These are phyloP conservation scores for Glomus cerebriforme DNA, from an alignment of 192 early-diverging fungal species.

Conservation along the genomic window DNA sequence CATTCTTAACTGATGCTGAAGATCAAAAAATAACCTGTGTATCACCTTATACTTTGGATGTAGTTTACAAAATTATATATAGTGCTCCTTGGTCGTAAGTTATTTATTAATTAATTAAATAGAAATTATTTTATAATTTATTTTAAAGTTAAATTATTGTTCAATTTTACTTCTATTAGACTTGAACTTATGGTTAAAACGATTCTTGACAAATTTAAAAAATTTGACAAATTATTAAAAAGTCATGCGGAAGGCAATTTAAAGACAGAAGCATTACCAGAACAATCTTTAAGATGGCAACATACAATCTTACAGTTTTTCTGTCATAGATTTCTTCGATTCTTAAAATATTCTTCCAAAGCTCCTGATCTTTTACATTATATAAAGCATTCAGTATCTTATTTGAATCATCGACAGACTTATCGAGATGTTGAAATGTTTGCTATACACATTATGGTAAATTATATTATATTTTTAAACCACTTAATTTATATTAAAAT, in stretches of 20 bases:
- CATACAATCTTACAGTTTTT: conserved; percentile 75
- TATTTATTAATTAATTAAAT: not conserved
- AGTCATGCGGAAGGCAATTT: conserved; percentile 38
- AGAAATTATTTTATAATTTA: not conserved
- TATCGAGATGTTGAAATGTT: conserved; percentile 71
- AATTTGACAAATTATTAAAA: conserved; percentile 67
- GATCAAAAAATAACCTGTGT: conserved; percentile 55
- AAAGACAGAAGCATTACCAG: conserved; percentile 34
- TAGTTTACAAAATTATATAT: conserved; percentile 76
- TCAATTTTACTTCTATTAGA: conserved; percentile 29
- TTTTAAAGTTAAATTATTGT: not conserved
- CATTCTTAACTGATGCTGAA: conserved; percentile 1
- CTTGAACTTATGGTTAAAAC: conserved; percentile 71
- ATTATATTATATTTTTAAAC: not conserved
- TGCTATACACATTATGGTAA: conserved; percentile 59
- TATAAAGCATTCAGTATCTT: conserved; percentile 67
- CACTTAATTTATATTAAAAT: not conserved
- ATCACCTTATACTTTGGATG: conserved; percentile 73
- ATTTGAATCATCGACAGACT: conserved; percentile 64
- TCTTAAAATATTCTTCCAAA: conserved; percentile 70
- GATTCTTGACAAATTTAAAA: conserved; percentile 69
- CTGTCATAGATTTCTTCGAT: conserved; percentile 71
- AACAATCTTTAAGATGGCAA: conserved; percentile 62
- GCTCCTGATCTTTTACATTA: conserved; percentile 67
- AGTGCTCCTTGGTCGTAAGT: conserved; percentile 72